A percentile compares a stretch with the other conserved stretches of the same genome.
phyloP scores from a whole-genome alignment of 2,329 filamentous ascomycete genomes.

The Aureobasidium namibiae region DNA sequence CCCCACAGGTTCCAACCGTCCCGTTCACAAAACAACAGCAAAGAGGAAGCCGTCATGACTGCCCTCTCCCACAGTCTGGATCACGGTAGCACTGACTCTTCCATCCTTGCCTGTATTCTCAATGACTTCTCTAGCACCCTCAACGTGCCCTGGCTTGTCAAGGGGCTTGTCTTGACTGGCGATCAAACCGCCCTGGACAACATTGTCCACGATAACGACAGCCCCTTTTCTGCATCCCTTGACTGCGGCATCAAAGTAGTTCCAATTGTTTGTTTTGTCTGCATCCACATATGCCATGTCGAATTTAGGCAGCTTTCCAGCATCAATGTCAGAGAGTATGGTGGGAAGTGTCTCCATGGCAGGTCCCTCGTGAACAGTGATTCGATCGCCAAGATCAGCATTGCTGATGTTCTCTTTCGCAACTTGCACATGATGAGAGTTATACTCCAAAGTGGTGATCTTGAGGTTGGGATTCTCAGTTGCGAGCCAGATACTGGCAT shows the following conservation, averaged over 20 bases:
- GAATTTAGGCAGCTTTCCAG: conserved; percentile 33
- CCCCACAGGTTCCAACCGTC: background rate
- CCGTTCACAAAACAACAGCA: background rate
- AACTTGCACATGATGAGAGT: conserved; percentile 38
- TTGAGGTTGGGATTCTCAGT: conserved; percentile 27
- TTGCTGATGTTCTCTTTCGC: conserved; percentile 38
- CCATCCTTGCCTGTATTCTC: conserved; percentile 35
- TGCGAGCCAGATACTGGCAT: conserved; percentile 47
- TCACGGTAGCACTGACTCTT: conserved; percentile 34
- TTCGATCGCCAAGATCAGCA: conserved; percentile 33
- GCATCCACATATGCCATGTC: conserved; percentile 49
- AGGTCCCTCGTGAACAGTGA: conserved; percentile 39
- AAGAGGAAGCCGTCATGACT: conserved; percentile 32
- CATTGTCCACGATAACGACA: conserved; percentile 44
- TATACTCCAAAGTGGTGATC: conserved; percentile 46
- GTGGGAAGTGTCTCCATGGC: conserved; percentile 36
- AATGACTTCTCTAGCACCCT: conserved; percentile 27
- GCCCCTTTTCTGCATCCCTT: conserved; percentile 28
- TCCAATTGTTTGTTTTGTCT: conserved; percentile 42
- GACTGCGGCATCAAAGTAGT: conserved; percentile 41
- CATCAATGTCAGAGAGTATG: conserved; percentile 33
- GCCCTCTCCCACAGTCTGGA: conserved; percentile 40
- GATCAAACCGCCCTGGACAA: conserved; percentile 35
- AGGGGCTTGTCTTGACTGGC: conserved; percentile 20
- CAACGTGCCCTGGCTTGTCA: conserved; percentile 21